Conservation (phyloP, 441 rosid genomes). For the Bocquillonia castaneifolia region DNA sequence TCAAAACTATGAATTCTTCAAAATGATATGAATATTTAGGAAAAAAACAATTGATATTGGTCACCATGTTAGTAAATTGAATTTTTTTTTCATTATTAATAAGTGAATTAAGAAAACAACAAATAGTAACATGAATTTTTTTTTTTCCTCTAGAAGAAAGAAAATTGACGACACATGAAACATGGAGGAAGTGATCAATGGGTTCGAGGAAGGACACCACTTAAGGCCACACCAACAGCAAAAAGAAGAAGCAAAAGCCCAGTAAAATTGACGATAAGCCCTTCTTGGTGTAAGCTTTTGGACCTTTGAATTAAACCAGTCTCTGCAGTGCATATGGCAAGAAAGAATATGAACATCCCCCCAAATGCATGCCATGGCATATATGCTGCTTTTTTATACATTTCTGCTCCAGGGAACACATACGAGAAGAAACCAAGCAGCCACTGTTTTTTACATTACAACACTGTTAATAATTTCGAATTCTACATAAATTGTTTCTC, state of each 20-base stretch:
- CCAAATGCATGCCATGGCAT: constrained; percentile 48
- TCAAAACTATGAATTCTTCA: too few relatives aligned
- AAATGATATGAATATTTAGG: too few relatives aligned
- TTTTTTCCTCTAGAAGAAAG: neutral
- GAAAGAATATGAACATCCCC: constrained; percentile 38
- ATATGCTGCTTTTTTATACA: constrained; percentile 30
- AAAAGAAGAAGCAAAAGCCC: constrained; percentile 41
- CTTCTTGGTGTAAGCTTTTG: constrained; percentile 23
- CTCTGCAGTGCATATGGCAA: constrained; percentile 41
- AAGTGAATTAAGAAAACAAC: neutral
- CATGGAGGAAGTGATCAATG: neutral
- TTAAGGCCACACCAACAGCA: constrained; percentile 37
- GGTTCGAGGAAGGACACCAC: constrained; percentile 30
- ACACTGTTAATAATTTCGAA: too few relatives aligned
- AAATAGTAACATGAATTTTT: neutral
- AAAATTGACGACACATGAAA: neutral
- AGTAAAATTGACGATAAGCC: constrained; percentile 41
- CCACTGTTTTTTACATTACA: constrained; percentile 33
- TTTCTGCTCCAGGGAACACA: constrained; percentile 35
- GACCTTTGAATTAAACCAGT: constrained; percentile 36
- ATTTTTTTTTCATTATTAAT: neutral
- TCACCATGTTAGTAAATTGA: too few relatives aligned
- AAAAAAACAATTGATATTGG: too few relatives aligned
- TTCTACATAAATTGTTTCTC: neutral
- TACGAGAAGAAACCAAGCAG: constrained; percentile 39